phyloP scores from a whole-genome alignment of 306 rosid species.

The Elaeagnus macrophylla region DNA sequence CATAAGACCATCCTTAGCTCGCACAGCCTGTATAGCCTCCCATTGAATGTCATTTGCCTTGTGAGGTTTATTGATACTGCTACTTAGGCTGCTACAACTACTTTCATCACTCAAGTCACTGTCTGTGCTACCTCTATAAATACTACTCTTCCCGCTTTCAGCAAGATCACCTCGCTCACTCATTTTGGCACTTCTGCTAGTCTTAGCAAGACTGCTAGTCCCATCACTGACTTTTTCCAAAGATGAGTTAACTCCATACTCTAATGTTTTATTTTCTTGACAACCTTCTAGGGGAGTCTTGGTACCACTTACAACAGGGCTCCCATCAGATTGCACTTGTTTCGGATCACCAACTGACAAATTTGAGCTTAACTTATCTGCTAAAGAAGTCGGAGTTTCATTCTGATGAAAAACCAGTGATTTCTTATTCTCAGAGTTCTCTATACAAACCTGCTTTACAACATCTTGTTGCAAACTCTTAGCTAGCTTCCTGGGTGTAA shows the following conservation, averaged over 20 bases:
- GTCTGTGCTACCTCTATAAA: conserved; percentile 49
- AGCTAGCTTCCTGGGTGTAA: conserved; percentile 21
- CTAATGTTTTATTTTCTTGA: conserved; percentile 25
- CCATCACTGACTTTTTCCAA: conserved; percentile 32
- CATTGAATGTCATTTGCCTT: conserved; percentile 44
- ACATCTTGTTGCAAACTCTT: conserved; percentile 19
- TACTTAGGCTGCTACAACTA: conserved; percentile 48
- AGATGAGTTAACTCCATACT: conserved; percentile 11
- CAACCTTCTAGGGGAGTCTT: conserved; percentile 8
- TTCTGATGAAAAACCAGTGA: conserved; percentile 8
- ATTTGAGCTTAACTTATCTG: conserved; percentile 20
- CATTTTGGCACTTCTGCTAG: conserved; percentile 28
- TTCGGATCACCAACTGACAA: conserved; percentile 26
- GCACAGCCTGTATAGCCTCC: conserved; percentile 50
- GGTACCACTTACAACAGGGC: conserved; percentile 5
- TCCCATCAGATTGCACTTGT: conserved; percentile 14
- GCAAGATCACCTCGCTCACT: conserved; percentile 33
- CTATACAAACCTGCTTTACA: conserved; percentile 16
- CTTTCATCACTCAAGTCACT: conserved; percentile 50
- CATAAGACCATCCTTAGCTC: conserved; percentile 32
- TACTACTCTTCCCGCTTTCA: conserved; percentile 49
- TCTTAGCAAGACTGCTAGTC: conserved; percentile 27
- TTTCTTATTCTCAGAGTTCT: conserved; percentile 12
- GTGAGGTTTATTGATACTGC: conserved; percentile 47
- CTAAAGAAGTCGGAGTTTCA: conserved; percentile 21